phyloP scores from a whole-genome alignment of 768 basidiomycete genomes.

The Antrodiella citrinella region DNA sequence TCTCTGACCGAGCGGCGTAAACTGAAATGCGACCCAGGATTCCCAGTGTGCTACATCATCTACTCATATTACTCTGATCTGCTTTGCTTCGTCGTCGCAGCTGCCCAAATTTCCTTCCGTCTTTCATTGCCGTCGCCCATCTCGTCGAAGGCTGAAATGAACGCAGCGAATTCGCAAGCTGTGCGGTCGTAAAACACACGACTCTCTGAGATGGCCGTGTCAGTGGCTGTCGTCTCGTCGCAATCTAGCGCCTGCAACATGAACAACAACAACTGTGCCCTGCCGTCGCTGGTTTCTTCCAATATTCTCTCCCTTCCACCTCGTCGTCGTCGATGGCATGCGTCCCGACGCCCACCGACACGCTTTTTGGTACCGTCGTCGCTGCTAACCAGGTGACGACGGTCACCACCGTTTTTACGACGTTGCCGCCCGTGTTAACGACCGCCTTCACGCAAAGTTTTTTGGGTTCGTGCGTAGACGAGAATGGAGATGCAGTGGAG shows the following conservation, averaged over 20 bases:
- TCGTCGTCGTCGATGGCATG: slow-evolving; percentile 26
- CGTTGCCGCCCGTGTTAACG: slow-evolving; percentile 24
- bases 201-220: not conserved
- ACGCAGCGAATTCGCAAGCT: too few relatives aligned
- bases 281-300: not conserved
- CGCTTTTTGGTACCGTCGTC: slow-evolving; percentile 31
- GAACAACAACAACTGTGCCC: not conserved
- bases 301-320: slow-evolving; percentile 1
- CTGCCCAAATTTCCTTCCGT: too few relatives aligned
- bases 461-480: not conserved
- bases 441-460: slow-evolving; percentile 20
- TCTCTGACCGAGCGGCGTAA: too few relatives aligned
- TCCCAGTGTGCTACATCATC: too few relatives aligned
- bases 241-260: not conserved
- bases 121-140: too few relatives aligned
- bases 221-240: not conserved
- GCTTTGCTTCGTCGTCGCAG: too few relatives aligned
- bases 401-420: slow-evolving; percentile 27
- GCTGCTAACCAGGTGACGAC: slow-evolving; percentile 28
- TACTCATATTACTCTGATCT: too few relatives aligned
- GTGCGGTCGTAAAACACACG: too few relatives aligned
- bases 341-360: slow-evolving; percentile 34
- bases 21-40: too few relatives aligned
- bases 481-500: slow-evolving; percentile 20
- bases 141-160: too few relatives aligned